Evolutionary conservation across 2,329 filamentous ascomycete genomes (phyloP).

Genomic region (Pseudonectria foliicola): DNA sequence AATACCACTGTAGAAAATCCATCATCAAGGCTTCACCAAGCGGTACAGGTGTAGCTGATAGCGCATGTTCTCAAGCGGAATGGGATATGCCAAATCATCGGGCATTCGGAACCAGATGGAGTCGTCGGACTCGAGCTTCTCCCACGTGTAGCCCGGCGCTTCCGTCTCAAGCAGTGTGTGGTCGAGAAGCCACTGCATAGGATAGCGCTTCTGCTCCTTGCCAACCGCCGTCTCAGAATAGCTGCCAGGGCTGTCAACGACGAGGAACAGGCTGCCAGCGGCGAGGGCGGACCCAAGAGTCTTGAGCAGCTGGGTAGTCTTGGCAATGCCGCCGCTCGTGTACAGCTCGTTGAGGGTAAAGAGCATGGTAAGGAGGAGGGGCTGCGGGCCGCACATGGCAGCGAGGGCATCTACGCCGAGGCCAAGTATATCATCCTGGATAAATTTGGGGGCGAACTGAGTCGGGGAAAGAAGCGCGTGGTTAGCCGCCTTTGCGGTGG

Average conservation of each 20-base stretch:
- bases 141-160: constrained; percentile 51
- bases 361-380: constrained; percentile 68
- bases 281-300: constrained; percentile 53
- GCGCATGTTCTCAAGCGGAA: constrained; percentile 87
- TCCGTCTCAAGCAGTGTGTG: constrained; percentile 58
- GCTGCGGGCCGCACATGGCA: constrained; percentile 23
- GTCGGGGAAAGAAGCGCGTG: constrained; percentile 33
- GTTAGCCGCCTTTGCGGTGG: constrained; percentile 37
- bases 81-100: constrained; percentile 65
- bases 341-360: constrained; percentile 97
- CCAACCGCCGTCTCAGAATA: constrained; percentile 78
- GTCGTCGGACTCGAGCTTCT: constrained; percentile 66
- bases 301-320: constrained; percentile 71
- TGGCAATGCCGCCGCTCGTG: constrained; percentile 61
- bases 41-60: constrained; percentile 85
- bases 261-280: constrained; percentile 62
- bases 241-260: constrained; percentile 88
- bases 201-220: constrained; percentile 60
- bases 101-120: constrained; percentile 78
- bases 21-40: constrained; percentile 18
- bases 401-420: constrained; percentile 30
- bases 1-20: constrained; percentile 2
- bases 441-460: constrained; percentile 35
- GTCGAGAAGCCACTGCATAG: constrained; percentile 89
- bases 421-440: constrained; percentile 42